Conservation (phyloP, 2,329 filamentous ascomycete species). For the Domatiomyces globalis region DNA sequence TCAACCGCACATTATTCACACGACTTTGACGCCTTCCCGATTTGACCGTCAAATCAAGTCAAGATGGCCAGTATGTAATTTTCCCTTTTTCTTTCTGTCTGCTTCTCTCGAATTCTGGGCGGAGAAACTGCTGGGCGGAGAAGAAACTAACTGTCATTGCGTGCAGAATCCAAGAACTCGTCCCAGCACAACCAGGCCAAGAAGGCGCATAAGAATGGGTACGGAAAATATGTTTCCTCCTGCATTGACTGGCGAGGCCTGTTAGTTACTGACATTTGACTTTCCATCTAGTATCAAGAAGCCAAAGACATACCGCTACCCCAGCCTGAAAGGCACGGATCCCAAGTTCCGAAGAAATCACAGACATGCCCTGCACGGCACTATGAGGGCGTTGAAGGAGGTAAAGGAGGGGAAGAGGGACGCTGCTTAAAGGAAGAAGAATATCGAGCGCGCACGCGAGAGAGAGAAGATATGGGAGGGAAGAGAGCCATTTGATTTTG, state of each 20-base stretch:
- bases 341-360: constrained; percentile 99
- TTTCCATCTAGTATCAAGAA: constrained; percentile 75
- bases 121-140: not conserved
- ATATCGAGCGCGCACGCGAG: constrained; percentile 22
- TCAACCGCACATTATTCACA: not conserved
- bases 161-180: constrained; percentile 96
- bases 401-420: constrained; percentile 92
- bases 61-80: not conserved
- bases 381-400: constrained; percentile 97
- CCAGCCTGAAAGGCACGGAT: constrained; percentile 95
- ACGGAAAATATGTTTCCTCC: constrained; percentile 30
- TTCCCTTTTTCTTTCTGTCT: not conserved
- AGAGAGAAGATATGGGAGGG: constrained; percentile 21
- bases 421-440: constrained; percentile 45
- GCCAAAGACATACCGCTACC: constrained; percentile 98
- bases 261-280: not conserved
- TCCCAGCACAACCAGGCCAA: constrained; percentile 96
- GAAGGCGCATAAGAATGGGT: constrained; percentile 99
- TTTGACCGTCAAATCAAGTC: not conserved
- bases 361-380: constrained; percentile 98
- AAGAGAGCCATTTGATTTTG: not conserved
- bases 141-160: not conserved
- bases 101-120: not conserved
- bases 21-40: not conserved
- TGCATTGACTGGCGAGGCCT: too few species aligned